Evolutionary conservation across 148 eudicot genomes (phyloP).

Genomic region (Silene conica): DNA sequence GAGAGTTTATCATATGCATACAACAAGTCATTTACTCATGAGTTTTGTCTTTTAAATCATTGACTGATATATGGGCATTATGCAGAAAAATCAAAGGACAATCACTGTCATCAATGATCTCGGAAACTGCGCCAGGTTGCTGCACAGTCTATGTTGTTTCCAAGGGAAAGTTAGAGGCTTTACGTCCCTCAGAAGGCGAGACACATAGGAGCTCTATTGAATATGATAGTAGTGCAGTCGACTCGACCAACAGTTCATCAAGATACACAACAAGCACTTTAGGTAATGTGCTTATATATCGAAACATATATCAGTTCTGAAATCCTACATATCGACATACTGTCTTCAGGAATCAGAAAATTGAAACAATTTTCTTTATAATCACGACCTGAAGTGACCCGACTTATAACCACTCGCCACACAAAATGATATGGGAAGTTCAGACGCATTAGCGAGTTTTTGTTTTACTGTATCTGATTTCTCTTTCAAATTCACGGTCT

Average conservation of each 20-base stretch:
- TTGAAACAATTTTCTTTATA: no score
- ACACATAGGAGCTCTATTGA: conserved; percentile 30
- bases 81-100: conserved; percentile 52
- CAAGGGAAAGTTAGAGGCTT: conserved; percentile 71
- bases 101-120: conserved; percentile 54
- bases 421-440: no score
- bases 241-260: conserved; percentile 51
- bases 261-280: conserved; percentile 48
- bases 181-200: conserved; percentile 62
- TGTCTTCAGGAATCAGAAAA: no score
- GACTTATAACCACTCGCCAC: no score
- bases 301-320: not conserved
- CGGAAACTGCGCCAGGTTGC: conserved; percentile 58
- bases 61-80: not conserved
- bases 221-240: conserved; percentile 40
- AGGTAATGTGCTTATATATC: conserved; percentile 23
- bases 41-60: no score
- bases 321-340: not conserved
- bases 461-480: no score
- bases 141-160: conserved; percentile 88
- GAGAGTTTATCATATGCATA: no score
- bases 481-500: not conserved
- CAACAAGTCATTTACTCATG: no score
- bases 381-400: no score
- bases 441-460: no score